Percentiles rank a stretch among this genome's conserved stretches.
phyloP scores from a whole-genome alignment of 139 green algal genomes.

The Chlamydomonas schloesseri region DNA sequence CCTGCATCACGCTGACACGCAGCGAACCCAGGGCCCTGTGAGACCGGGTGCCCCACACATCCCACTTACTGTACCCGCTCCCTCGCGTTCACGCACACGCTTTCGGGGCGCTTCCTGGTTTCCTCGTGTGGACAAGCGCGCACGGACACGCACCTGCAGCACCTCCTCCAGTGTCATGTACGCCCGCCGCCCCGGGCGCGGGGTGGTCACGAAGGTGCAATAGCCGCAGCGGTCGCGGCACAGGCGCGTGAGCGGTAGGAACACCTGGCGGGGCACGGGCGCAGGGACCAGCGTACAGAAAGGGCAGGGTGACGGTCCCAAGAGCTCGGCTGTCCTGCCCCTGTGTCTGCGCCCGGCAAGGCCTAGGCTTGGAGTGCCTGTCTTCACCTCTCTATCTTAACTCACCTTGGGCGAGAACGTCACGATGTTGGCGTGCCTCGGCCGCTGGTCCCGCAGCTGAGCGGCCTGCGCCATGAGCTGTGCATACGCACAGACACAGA shows the following conservation, averaged over 20 bases:
- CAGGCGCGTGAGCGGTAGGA: conserved; percentile 87
- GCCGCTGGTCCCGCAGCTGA: conserved; percentile 45
- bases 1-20: no score
- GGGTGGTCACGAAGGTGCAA: conserved; percentile 88
- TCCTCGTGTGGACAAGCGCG: no score
- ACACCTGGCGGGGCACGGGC: conserved; percentile 71
- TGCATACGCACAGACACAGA: not conserved
- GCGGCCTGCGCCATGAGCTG: conserved; percentile 59
- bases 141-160: conserved; percentile 49
- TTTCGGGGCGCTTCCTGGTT: no score
- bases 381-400: not conserved
- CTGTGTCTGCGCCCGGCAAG: no score
- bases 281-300: not conserved
- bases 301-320: not conserved
- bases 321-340: not conserved
- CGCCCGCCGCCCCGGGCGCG: conserved; percentile 6
- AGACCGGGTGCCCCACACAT: no score
- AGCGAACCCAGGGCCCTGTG: no score
- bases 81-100: no score
- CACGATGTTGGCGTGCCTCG: conserved; percentile 50
- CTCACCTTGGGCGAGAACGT: conserved; percentile 90
- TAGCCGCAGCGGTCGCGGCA: conserved; percentile 88
- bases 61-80: no score
- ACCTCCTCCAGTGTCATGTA: conserved; percentile 86
- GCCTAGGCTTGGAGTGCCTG: no score